Base-by-base conservation (phyloP, 2,329 filamentous ascomycete species). In the Phaeosphaeriaceae sp. region DNA sequence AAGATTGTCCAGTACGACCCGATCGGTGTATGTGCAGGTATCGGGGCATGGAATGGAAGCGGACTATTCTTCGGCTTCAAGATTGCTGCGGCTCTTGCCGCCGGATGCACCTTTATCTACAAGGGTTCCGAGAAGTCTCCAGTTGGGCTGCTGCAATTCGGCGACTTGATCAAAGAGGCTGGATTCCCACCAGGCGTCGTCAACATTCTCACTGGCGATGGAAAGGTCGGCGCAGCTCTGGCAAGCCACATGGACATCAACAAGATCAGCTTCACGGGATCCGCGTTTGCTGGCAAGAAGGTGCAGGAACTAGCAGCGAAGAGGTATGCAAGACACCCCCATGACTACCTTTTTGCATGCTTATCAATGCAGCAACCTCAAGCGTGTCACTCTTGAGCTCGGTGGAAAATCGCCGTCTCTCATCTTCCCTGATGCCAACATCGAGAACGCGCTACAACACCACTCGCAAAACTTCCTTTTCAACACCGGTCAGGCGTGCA, bases 401-500 rank as follows among this genome's bases (percentile, higher is more conserved):
- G 80, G 81, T 15, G 81, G 81, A 36, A 83, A 82, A 67, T 77
- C 74, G 7, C 36, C 36, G 15, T 75, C 75, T 27, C 74, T 83
- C 19, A 75, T 83, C 42, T 82, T 83, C 65, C 65, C 77, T 31
- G 80, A 82, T 57, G 80, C 78, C 64, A 77, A 84, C 62, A 40
- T 40, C 15, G 36, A 40, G 15, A 40, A 40, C 7, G 36, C 36
- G 15, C 72, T 84, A 11, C 24, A 51, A 17, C 62, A 68, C 50
- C 61, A 66, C 49, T 64, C 61, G 20, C 61, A 63, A n/a, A 62
- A 58, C 46, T 73, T 88, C 53, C 79, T 83, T 56, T 77, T 79
- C 61, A 82, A 86, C 67, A 82, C 81, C 42, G 84, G 85, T 0
- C 86, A 89, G 65, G 80, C 81, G 1, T 89, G 87, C 70, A 80